Base-by-base conservation (phyloP, 225 moss, liverwort and hornwort genomes). In the Rhytidiadelphus loreus region DNA sequence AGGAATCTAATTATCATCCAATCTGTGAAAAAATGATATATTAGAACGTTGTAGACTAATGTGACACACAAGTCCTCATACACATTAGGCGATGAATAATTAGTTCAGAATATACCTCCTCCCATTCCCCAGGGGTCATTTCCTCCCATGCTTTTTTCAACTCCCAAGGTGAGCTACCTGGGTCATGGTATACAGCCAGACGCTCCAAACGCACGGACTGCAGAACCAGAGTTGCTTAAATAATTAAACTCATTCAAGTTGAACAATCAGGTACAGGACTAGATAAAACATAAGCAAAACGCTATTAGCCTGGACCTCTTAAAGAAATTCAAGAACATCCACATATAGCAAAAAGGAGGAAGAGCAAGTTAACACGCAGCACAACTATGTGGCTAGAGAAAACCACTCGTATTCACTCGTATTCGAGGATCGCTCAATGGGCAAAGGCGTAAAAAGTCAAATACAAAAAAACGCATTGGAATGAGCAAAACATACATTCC, bases 201-300 rank as follows among this genome's bases (percentile, higher is more conserved):
- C 98, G 95, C 85, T 97, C 94, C 88, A 98, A 95, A 91, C 95
- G 97, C 91, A 98, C 88, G 87, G 96, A 96, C 98, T 98, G 92
- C 90, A 80, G 87, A 75, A 81, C 46, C 86, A 65, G 39, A 87
- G 64, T 50, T 81, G 75, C 84, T 89, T 71, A 72, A 75, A 77
- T 82, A 76, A 87, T 75, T 84, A 48, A 74, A 86, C 41, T 70
- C 35, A 33, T 65, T 86, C 80, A 86, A 39, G 57, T 39, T 77
- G 29, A 88, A 70, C 73, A 43, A 84, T 88, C 64, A 58, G 69
- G 64, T 52, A 81, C 79, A 84, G 28, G 57, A 80, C 17, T 52
- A 44, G 12, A 80, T 28, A 46, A 87, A 74, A 75, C 65, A 89
- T 24, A 44, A 75, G 72, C n/a, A 89, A 64, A 59, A 8, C 43